Evolutionary conservation across 371 early-diverging fungal genomes (phyloP).

Genomic region (Funneliformis caledonium): DNA sequence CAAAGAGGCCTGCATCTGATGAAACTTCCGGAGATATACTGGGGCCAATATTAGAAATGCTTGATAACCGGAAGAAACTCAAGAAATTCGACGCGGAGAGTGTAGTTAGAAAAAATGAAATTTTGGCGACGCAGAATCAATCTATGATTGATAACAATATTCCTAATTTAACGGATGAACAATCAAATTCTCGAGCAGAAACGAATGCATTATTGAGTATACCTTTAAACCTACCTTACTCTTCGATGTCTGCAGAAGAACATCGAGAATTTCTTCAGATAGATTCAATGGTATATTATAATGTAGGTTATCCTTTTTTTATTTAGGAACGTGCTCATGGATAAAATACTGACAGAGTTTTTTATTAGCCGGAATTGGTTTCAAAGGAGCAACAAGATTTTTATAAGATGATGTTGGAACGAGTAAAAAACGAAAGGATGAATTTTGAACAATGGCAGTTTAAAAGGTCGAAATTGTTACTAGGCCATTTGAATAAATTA

Average conservation of each 20-base stretch:
- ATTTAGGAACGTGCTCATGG: not conserved
- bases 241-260: conserved; percentile 28
- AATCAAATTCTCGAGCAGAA: not conserved
- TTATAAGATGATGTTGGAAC: not conserved
- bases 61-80: conserved; percentile 18
- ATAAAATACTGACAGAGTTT: not conserved
- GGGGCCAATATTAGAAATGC: conserved; percentile 20
- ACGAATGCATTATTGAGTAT: too few relatives aligned
- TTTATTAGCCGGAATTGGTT: conserved; percentile 2
- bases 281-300: not conserved
- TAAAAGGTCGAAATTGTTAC: conserved; percentile 1
- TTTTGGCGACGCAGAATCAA: not conserved
- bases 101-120: not conserved
- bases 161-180: not conserved
- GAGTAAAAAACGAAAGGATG: conserved; percentile 1
- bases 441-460: conserved; percentile 22
- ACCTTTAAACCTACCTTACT: not conserved
- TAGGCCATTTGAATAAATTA: not conserved
- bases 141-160: not conserved
- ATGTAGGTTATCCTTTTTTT: not conserved
- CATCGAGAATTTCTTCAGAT: conserved; percentile 31
- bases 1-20: not conserved
- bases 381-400: not conserved
- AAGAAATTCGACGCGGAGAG: not conserved
- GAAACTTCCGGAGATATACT: conserved; percentile 23